These are phyloP conservation scores for Aureobasidium sp. DNA, from an alignment of 2,329 filamentous ascomycete genomes.

Conservation along the genomic window DNA sequence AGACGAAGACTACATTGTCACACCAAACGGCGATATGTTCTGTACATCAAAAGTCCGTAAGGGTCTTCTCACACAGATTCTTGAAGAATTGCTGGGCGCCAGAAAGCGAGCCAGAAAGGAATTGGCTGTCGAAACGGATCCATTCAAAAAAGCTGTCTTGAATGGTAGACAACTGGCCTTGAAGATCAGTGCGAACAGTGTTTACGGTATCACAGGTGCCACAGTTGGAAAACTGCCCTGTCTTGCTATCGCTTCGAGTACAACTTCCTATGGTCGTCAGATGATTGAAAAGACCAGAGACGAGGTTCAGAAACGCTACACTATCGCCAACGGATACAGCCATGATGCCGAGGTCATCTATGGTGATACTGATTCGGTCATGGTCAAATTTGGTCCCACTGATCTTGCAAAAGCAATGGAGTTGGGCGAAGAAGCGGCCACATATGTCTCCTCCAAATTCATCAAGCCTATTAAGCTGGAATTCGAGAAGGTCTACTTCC, in stretches of 20 bases:
- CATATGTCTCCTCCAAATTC: slow-evolving; percentile 85
- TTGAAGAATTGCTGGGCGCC: slow-evolving; percentile 81
- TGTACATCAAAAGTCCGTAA: slow-evolving; percentile 83
- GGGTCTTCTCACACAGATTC: slow-evolving; percentile 85
- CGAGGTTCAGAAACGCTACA: slow-evolving; percentile 88
- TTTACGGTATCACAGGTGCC: slow-evolving; percentile 94
- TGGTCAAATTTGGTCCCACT: slow-evolving; percentile 95
- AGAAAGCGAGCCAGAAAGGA: slow-evolving; percentile 94
- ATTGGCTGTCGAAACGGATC: slow-evolving; percentile 77
- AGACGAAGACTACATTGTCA: slow-evolving; percentile 93
- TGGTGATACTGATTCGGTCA: slow-evolving; percentile 98
- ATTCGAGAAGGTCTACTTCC: slow-evolving; percentile 98
- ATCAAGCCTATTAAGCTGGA: slow-evolving; percentile 96
- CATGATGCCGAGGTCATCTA: slow-evolving; percentile 97
- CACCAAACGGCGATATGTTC: slow-evolving; percentile 89
- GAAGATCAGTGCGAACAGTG: slow-evolving; percentile 95
- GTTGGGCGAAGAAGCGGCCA: slow-evolving; percentile 84
- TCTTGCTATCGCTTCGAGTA: slow-evolving; percentile 90
- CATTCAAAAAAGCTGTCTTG: slow-evolving; percentile 95
- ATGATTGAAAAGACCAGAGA: slow-evolving; percentile 99
- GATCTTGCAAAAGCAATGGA: slow-evolving; percentile 88
- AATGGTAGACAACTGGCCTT: slow-evolving; percentile 94
- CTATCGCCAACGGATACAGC: slow-evolving; percentile 84
- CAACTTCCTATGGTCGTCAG: slow-evolving; percentile 90
- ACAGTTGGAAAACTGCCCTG: slow-evolving; percentile 94